Conservation (phyloP, 768 basidiomycete genomes). For the Pseudohyphozyma bogoriensis region DNA sequence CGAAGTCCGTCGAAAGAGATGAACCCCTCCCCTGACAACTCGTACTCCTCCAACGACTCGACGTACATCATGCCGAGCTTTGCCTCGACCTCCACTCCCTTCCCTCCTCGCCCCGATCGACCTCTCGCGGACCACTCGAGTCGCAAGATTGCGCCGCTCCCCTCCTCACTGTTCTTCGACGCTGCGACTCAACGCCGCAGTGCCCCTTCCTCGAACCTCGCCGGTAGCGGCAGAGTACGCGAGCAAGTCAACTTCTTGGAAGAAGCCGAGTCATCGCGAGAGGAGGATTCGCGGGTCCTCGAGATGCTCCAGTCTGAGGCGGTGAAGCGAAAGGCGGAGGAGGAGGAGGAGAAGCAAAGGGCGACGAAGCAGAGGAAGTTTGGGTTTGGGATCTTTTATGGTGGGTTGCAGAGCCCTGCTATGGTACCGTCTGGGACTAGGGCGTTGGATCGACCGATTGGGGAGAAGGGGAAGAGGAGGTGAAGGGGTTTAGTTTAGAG, state of each 20-base stretch:
- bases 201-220: background rate
- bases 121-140: too few relatives aligned
- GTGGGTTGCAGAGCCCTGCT: background rate
- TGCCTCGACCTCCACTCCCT: background rate
- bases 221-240: slow-evolving; percentile 12
- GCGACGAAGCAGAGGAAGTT: background rate
- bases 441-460: slow-evolving; percentile 9
- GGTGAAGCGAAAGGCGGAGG: background rate
- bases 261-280: slow-evolving; percentile 18
- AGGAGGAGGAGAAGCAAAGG: background rate
- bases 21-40: slow-evolving; percentile 14
- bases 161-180: slow-evolving; percentile 1
- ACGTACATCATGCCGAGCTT: slow-evolving; percentile 5
- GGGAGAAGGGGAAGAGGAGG: background rate
- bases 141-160: slow-evolving; percentile 17
- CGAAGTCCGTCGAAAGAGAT: slow-evolving; percentile 1
- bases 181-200: slow-evolving; percentile 1
- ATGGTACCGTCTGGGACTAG: slow-evolving; percentile 4
- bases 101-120: too few relatives aligned
- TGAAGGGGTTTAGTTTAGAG: too few relatives aligned
- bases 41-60: background rate
- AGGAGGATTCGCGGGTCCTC: slow-evolving; percentile 23
- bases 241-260: slow-evolving; percentile 16
- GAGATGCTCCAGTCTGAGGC: slow-evolving; percentile 17
- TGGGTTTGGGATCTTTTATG: background rate